Conservation (phyloP, 371 early-diverging fungal species). For the Agmasoma carcini region DNA sequence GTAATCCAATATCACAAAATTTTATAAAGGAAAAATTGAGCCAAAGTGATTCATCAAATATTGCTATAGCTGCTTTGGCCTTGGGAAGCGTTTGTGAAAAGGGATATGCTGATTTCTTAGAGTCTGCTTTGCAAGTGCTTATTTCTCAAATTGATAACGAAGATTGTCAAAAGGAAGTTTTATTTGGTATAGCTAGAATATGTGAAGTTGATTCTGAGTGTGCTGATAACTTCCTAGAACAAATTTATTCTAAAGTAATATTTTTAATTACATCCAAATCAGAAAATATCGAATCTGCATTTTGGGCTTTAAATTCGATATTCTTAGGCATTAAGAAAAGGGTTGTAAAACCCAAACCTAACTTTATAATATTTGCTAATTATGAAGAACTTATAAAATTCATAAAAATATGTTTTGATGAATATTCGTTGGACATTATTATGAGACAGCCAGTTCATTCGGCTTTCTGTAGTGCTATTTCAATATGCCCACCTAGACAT, state of each 20-base stretch:
- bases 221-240: conserved; percentile 11
- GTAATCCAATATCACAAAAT: conserved; percentile 4
- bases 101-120: conserved; percentile 12
- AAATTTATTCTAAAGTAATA: conserved; percentile 19
- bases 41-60: conserved; percentile 4
- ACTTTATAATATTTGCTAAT: too few species aligned
- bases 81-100: conserved; percentile 34
- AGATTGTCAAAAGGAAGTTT: conserved; percentile 18
- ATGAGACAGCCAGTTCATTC: too few species aligned
- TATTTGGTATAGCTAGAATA: conserved; percentile 44
- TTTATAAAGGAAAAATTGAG: conserved; percentile 29
- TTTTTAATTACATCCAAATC: conserved; percentile 8
- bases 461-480: too few species aligned
- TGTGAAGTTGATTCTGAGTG: conserved; percentile 42
- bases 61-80: conserved; percentile 45
- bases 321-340: conserved; percentile 14
- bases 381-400: too few species aligned
- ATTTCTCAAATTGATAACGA: conserved; percentile 9
- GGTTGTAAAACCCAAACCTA: too few species aligned
- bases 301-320: conserved; percentile 30
- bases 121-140: conserved; percentile 9
- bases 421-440: too few species aligned
- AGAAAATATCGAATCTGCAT: conserved; percentile 33
- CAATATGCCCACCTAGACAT: too few species aligned
- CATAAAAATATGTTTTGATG: too few species aligned